Conservation (phyloP, 2,329 filamentous ascomycete genomes). For the Cyphellophora europaea region DNA sequence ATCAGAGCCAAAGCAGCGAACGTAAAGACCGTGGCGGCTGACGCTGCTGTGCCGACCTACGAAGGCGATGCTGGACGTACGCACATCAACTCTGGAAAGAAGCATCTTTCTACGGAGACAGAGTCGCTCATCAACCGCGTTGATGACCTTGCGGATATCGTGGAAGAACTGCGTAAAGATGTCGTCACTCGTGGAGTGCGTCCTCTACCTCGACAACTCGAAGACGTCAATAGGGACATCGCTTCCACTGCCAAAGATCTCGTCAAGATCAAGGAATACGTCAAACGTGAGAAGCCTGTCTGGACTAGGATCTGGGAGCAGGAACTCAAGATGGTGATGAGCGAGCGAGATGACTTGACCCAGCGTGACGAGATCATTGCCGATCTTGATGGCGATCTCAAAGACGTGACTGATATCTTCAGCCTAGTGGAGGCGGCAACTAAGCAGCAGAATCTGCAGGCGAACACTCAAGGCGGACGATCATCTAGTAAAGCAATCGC, state of each 20-base stretch:
- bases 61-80: conserved; percentile 72
- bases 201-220: conserved; percentile 80
- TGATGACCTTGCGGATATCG: conserved; percentile 92
- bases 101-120: conserved; percentile 75
- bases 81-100: conserved; percentile 80
- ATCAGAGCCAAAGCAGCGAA: conserved; percentile 72
- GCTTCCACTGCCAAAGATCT: conserved; percentile 71
- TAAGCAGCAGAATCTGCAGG: conserved; percentile 84
- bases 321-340: conserved; percentile 89
- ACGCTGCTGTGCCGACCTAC: conserved; percentile 60
- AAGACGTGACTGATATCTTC: conserved; percentile 90
- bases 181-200: conserved; percentile 88
- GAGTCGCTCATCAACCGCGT: conserved; percentile 86
- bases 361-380: conserved; percentile 93
- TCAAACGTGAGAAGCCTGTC: conserved; percentile 83
- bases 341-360: conserved; percentile 86
- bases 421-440: conserved; percentile 93
- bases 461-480: conserved; percentile 25
- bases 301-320: conserved; percentile 99
- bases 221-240: conserved; percentile 82
- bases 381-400: conserved; percentile 86
- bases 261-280: conserved; percentile 87
- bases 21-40: conserved; percentile 67
- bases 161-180: conserved; percentile 95
- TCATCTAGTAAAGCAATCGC: conserved; percentile 27